Evolutionary conservation across 176 grass and related monocot species (phyloP).

Genomic region (Aechmea fasciata): DNA sequence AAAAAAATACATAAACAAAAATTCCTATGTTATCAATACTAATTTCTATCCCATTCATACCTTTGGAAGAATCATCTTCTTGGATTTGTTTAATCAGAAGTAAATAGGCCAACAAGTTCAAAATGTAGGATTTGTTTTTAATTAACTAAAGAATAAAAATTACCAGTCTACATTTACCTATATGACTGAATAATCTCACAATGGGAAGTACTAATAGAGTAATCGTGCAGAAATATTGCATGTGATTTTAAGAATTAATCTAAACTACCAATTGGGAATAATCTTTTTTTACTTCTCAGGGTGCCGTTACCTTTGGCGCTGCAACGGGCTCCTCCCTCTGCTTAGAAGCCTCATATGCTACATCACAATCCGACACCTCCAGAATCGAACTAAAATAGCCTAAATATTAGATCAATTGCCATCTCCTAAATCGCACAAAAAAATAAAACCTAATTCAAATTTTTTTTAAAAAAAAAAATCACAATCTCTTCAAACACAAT

Average conservation of each 20-base stretch:
- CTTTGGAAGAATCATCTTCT: too few relatives aligned
- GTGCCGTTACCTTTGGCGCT: constrained; percentile 58
- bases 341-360: constrained; percentile 22
- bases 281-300: background rate
- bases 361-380: constrained; percentile 23
- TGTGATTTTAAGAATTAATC: background rate
- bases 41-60: too few relatives aligned
- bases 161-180: too few relatives aligned
- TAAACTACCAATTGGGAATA: constrained; percentile 9
- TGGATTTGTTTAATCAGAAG: too few relatives aligned
- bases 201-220: too few relatives aligned
- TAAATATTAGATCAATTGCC: constrained; percentile 33
- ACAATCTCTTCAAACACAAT: constrained; percentile 3
- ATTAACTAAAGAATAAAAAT: too few relatives aligned
- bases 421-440: constrained; percentile 17
- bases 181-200: too few relatives aligned
- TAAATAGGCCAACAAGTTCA: too few relatives aligned
- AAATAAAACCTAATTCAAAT: constrained; percentile 19
- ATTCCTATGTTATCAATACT: too few relatives aligned
- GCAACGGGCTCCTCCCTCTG: constrained; percentile 66
- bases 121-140: too few relatives aligned
- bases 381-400: constrained; percentile 27
- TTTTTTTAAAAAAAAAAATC: background rate
- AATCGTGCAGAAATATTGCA: background rate
- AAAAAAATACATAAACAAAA: too few relatives aligned